Evolutionary conservation across 2,329 filamentous ascomycete genomes (phyloP).

Genomic region (Talaromyces sp.): DNA sequence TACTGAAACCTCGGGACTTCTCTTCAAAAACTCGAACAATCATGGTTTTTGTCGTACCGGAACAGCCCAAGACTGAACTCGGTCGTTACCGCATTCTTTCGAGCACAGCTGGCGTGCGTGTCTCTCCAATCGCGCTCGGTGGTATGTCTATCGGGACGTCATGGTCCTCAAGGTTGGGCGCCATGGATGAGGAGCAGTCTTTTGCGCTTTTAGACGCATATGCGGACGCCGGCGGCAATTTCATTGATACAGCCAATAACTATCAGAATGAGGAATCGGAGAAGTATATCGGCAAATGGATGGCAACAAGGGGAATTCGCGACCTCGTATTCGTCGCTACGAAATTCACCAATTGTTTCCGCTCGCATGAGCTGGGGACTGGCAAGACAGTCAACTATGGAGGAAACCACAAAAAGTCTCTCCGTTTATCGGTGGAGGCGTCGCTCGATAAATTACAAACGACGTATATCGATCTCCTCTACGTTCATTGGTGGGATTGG

Average conservation of each 20-base stretch:
- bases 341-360: constrained; percentile 62
- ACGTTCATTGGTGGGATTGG: constrained; percentile 54
- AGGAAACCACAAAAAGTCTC: constrained; percentile 44
- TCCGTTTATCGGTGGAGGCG: constrained; percentile 44
- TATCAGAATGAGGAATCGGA: constrained; percentile 65
- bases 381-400: constrained; percentile 39
- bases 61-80: constrained; percentile 52
- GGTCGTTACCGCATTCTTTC: constrained; percentile 64
- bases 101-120: constrained; percentile 61
- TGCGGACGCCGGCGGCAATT: constrained; percentile 64
- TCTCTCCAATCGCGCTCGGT: constrained; percentile 56
- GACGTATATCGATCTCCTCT: constrained; percentile 53
- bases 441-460: constrained; percentile 49
- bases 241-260: constrained; percentile 67
- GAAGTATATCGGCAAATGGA: constrained; percentile 66
- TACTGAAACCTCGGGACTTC: neutral
- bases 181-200: constrained; percentile 58
- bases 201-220: constrained; percentile 65
- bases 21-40: neutral
- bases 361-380: constrained; percentile 37
- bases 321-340: constrained; percentile 68
- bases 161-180: constrained; percentile 56
- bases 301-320: constrained; percentile 58
- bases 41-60: neutral
- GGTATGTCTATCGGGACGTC: constrained; percentile 37